Conservation (phyloP, 495 filamentous ascomycete species). For the Aspergillus wentii region DNA sequence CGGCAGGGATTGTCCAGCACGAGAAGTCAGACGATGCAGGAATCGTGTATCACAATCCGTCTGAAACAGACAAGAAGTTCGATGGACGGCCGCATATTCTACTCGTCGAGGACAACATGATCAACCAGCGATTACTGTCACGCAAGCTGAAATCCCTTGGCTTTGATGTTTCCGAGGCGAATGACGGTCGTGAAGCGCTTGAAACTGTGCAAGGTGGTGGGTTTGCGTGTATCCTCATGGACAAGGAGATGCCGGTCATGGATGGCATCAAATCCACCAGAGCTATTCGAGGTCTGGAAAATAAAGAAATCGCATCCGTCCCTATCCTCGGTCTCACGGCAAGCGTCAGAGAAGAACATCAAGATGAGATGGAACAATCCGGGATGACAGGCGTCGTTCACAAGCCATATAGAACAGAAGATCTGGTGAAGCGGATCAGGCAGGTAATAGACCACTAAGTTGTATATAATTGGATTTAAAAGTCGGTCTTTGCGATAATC, state of each 20-base stretch:
- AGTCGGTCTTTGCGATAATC: too few species aligned
- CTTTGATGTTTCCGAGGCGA: constrained; percentile 62
- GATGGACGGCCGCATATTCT: constrained; percentile 55
- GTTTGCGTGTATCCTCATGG: constrained; percentile 66
- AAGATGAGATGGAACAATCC: constrained; percentile 56
- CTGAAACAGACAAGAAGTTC: too few species aligned
- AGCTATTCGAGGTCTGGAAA: constrained; percentile 60
- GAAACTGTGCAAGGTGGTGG: constrained; percentile 30
- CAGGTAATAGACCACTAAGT: too few species aligned
- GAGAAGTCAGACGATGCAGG: not conserved
- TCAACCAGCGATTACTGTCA: constrained; percentile 66
- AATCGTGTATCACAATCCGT: not conserved
- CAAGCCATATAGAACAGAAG: constrained; percentile 72
- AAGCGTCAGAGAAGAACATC: constrained; percentile 66
- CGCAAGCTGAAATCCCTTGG: constrained; percentile 60
- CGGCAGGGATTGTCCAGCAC: constrained; percentile 1
- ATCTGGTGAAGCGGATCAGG: constrained; percentile 33
- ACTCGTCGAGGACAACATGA: constrained; percentile 78
- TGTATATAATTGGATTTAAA: too few species aligned
- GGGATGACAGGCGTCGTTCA: constrained; percentile 80
- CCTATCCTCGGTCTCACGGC: constrained; percentile 77
- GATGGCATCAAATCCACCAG: constrained; percentile 67
- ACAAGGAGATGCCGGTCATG: constrained; percentile 84
- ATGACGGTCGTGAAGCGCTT: constrained; percentile 72
- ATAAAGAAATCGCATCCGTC: constrained; percentile 43